phyloP scores from a whole-genome alignment of 208 protist species.

The Leishmania arabica region DNA sequence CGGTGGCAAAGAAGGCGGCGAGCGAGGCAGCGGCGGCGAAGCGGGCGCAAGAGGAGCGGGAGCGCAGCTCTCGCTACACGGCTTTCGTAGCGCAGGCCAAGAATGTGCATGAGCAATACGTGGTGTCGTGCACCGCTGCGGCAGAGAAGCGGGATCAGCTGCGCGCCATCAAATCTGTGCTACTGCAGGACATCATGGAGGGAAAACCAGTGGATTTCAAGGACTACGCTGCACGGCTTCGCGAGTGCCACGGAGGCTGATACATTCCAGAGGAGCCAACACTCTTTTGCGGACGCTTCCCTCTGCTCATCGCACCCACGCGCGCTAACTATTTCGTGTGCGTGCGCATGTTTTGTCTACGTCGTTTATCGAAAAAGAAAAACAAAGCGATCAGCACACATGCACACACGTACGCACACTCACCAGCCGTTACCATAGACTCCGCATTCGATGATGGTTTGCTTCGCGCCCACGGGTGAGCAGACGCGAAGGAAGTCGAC shows the following conservation, averaged over 20 bases:
- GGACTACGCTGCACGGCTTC: constrained; percentile 11
- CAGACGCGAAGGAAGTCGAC: not conserved
- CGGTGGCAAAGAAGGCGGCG: constrained; percentile 39
- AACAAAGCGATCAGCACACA: not conserved
- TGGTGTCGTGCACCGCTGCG: constrained; percentile 15
- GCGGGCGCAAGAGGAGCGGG: constrained; percentile 17
- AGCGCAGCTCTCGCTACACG: constrained; percentile 26
- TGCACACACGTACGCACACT: not conserved
- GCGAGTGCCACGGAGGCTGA: not conserved
- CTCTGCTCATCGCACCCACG: not conserved
- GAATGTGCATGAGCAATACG: constrained; percentile 33
- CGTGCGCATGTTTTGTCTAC: not conserved
- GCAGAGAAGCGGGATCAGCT: constrained; percentile 26
- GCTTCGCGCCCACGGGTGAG: not conserved
- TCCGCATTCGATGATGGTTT: not conserved
- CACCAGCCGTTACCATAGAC: not conserved
- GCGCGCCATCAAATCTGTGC: constrained; percentile 15
- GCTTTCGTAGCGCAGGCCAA: constrained; percentile 27
- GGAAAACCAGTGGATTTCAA: constrained; percentile 26
- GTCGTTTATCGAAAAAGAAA: not conserved
- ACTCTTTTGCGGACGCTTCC: not conserved
- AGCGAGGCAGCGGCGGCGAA: constrained; percentile 26
- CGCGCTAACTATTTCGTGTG: not conserved
- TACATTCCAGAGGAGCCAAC: not conserved
- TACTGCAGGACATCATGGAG: constrained; percentile 17